Evolutionary conservation across 2,329 filamentous ascomycete genomes (phyloP), one percentile per base, ranked within the genome.

Genomic region (Fusarium agapanthi): DNA sequence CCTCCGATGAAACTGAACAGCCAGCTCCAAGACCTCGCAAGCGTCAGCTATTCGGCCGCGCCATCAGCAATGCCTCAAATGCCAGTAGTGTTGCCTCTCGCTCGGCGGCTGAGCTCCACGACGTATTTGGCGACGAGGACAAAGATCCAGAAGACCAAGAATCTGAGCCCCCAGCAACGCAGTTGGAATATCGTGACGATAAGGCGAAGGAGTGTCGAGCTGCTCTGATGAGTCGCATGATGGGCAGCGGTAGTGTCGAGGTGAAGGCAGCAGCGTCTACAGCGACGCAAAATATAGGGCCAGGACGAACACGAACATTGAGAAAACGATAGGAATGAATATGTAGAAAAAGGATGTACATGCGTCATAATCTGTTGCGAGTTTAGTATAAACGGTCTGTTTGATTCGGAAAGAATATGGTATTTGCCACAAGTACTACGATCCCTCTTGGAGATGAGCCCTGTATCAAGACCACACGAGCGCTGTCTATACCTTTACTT

Each of bases 1-100:
- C 65, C 9, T 67, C 71, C 11, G 71, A 73, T 35, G 71, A 68
- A 45, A 64, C 55, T 14, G 67, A 73, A 45, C 63, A 59, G 40
- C 51, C 67, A 40, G 40, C 67, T 22, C 48, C 79, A 59, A 71
- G 79, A 24, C 74, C 80, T 60, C 73, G 84, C 4, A 82, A 84
- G 57, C 86, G 87, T 16, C 83, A 86, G 60, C 86, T 91, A 62
- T 81, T 91, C 7, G 89, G 89, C 10, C 86, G 89, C 16, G 89
- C 88, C 7, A 80, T 87, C 34, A 90, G 88, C 80, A 90, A 90
- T 75, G 84, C 84, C 6, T 90, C 88, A 6, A 85, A 85, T 3
- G 82, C 83, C 10, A 88, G 87, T 59, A 86, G 81, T 58, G 77
- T 76, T n/a, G 82, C 79, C 48, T 86, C 86, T 60, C 81, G 81